Evolutionary conservation across 495 filamentous ascomycete species (phyloP), one percentile per base, ranked within the genome.

Genomic region (Podospora conica): DNA sequence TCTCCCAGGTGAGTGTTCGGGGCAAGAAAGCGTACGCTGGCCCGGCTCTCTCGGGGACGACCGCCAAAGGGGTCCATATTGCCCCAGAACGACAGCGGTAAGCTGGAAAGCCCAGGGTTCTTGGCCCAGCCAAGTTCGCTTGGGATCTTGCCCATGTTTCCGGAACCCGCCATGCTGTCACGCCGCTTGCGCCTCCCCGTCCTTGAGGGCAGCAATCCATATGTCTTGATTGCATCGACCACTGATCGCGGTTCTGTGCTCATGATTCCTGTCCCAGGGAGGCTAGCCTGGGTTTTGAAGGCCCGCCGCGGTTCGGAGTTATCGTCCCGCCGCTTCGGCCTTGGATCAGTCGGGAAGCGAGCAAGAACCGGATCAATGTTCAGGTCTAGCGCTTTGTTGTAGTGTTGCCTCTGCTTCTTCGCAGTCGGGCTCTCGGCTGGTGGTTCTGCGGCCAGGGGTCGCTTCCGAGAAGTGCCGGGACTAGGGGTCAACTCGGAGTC

Each of bases 101-200:
- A 66, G 25, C 70, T 77, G 8, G 21, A 62, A 63, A 77, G 27
- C 21, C 75, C 75, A 2, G 75, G 75, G 48, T 77, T 77, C 56
- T 53, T 68, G 27, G 65, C 23, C 40, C 65, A 69, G 22, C 75
- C 74, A 54, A 74, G 61, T 20, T 71, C 61, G 20, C 58, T 31
- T 7, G 68, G 64, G 2, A 75, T 25, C 64, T 75, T 75, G 27
- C 40, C 33, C 53, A 74, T 48, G 31, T 20, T 66, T 68, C 29
- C 61, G 48, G 55, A 40, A 22, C 9, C 68, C 15, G n/a, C 57
- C 31, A 55, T 27, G 23, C 28, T 55, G 56, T 65, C 58, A 55
- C 27, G 20, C n/a, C 9, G 25, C 66, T 68, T 29, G 63, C 71
- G 68, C 40, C 65, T 67, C 12, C 68, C 69, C 22, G 65, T 31